phyloP scores from a whole-genome alignment of 73 alveolate species.

The Paramecium tetraurelia region DNA sequence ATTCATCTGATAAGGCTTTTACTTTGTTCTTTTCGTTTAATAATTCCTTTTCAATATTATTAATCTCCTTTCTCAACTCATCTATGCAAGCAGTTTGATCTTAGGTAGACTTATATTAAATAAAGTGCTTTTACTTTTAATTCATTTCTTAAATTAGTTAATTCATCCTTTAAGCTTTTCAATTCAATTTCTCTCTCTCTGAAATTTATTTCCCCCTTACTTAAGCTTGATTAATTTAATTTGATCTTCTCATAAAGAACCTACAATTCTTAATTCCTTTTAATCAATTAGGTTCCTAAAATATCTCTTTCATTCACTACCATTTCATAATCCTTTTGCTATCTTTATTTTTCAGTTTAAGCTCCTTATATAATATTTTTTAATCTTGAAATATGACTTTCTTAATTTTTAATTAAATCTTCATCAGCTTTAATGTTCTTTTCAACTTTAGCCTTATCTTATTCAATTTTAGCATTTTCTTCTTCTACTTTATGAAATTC shows the following conservation, averaged over 20 bases:
- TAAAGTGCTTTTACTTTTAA: constrained; percentile 60
- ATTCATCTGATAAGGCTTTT: constrained; percentile 91
- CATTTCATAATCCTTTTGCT: constrained; percentile 96
- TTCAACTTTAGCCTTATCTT: constrained; percentile 84
- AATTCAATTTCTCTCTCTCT: constrained; percentile 79
- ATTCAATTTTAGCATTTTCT: constrained; percentile 84
- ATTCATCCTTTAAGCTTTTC: constrained; percentile 67
- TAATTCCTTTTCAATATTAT: constrained; percentile 88
- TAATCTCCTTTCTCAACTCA: constrained; percentile 81
- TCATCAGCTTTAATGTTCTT: constrained; percentile 89
- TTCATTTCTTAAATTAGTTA: constrained; percentile 75
- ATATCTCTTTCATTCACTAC: constrained; percentile 98
- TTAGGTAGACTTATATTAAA: constrained; percentile 60
- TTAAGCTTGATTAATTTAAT: constrained; percentile 87
- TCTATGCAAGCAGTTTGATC: constrained; percentile 82
- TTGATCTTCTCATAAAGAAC: constrained; percentile 96
- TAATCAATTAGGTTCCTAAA: constrained; percentile 94
- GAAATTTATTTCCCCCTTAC: constrained; percentile 91
- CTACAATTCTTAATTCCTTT: constrained; percentile 94
- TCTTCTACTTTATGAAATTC: constrained; percentile 78
- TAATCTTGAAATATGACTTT: constrained; percentile 92
- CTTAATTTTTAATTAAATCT: constrained; percentile 93
- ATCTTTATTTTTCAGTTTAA: constrained; percentile 94
- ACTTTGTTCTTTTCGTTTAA: constrained; percentile 90
- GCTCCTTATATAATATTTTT: constrained; percentile 95